These are phyloP conservation scores for Fusarium brevicatenulatum DNA, from an alignment of 2,329 filamentous ascomycete species.

Conservation along the genomic window DNA sequence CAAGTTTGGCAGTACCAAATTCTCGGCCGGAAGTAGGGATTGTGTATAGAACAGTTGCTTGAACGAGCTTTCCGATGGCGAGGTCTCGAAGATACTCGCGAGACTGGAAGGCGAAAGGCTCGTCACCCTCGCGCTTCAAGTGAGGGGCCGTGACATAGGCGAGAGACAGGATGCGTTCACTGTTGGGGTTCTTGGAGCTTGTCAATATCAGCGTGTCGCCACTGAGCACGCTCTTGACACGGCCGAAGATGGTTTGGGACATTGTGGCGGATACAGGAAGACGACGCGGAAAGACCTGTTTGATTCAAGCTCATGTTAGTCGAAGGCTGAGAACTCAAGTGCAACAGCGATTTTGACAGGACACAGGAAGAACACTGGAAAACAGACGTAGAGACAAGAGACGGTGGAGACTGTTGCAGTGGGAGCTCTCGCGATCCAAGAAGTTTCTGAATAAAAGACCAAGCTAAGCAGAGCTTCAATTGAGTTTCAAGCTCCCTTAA, in stretches of 20 bases:
- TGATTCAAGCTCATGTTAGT: slow-evolving; percentile 26
- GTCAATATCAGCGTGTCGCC: slow-evolving; percentile 91
- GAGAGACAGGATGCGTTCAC: slow-evolving; percentile 88
- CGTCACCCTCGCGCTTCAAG: slow-evolving; percentile 87
- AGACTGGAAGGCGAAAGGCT: slow-evolving; percentile 92
- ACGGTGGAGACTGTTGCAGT: too few relatives aligned
- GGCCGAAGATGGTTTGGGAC: slow-evolving; percentile 69
- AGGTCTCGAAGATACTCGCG: slow-evolving; percentile 90
- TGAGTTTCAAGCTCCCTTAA: slow-evolving; percentile 24
- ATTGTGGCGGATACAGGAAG: slow-evolving; percentile 50
- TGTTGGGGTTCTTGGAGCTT: slow-evolving; percentile 80
- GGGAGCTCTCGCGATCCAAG: background rate
- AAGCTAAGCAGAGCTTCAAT: slow-evolving; percentile 6
- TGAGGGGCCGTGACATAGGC: slow-evolving; percentile 93
- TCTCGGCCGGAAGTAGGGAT: slow-evolving; percentile 87
- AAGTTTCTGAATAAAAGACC: background rate
- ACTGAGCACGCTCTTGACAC: slow-evolving; percentile 93
- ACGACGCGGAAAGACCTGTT: slow-evolving; percentile 37
- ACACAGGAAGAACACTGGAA: background rate
- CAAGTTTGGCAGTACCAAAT: slow-evolving; percentile 83
- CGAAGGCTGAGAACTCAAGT: background rate
- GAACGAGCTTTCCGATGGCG: slow-evolving; percentile 85
- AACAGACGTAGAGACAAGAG: background rate
- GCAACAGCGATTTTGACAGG: background rate
- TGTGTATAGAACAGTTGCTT: slow-evolving; percentile 87